phyloP scores from a whole-genome alignment of 495 filamentous ascomycete species.

The Penicillium tannophilum region DNA sequence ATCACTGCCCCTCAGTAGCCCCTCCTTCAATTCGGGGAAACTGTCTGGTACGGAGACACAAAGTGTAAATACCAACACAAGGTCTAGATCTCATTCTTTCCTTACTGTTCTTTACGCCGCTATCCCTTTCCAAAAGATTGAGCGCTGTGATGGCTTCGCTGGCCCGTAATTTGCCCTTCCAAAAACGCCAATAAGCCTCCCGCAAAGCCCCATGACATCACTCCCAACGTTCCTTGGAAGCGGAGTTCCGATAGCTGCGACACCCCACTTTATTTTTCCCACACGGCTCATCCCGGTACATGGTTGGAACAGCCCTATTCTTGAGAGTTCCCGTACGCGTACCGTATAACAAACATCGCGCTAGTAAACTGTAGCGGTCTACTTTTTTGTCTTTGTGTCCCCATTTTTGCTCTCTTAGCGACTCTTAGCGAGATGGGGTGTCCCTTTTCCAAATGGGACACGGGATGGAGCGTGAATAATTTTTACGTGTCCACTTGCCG shows the following conservation, averaged over 20 bases:
- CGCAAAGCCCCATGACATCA: slow-evolving; percentile 10
- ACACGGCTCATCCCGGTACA: slow-evolving; percentile 13
- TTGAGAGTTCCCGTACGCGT: neutral
- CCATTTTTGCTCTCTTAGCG: too few species aligned
- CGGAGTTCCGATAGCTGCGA: neutral
- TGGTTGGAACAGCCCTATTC: neutral
- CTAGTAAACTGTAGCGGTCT: neutral
- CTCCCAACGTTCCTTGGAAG: slow-evolving; percentile 8
- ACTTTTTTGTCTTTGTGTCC: neutral
- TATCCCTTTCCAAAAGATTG: neutral
- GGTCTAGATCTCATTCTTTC: neutral
- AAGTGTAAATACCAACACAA: neutral
- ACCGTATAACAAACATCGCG: neutral
- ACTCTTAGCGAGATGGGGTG: neutral
- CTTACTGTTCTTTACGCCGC: neutral
- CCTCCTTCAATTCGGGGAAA: neutral
- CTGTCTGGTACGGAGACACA: neutral
- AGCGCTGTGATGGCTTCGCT: neutral
- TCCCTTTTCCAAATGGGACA: neutral
- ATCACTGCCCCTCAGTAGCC: neutral
- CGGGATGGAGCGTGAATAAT: neutral
- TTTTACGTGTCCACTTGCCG: neutral
- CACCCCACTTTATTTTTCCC: slow-evolving; percentile 4
- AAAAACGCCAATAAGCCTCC: neutral
- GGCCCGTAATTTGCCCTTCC: neutral